These are phyloP conservation scores for Penicillium herquei DNA, from an alignment of 495 filamentous ascomycete genomes.

Conservation along the genomic window DNA sequence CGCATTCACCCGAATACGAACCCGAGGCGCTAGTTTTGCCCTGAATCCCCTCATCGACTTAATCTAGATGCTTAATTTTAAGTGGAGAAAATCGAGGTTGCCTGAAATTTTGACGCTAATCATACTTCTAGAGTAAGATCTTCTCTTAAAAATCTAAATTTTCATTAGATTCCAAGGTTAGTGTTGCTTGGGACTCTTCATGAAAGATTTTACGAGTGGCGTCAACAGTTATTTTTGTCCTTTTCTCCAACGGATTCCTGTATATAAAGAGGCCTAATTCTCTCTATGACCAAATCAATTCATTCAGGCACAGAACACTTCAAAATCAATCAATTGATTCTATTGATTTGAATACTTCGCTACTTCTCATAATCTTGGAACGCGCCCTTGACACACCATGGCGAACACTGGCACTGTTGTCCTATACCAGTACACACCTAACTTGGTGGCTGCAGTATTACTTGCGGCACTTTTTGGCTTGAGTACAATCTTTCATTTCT, in stretches of 20 bases:
- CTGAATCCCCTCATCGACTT: background rate
- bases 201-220: background rate
- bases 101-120: background rate
- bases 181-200: background rate
- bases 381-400: background rate
- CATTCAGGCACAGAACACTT: background rate
- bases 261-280: background rate
- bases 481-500: constrained; percentile 6
- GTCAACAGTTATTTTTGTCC: background rate
- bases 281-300: background rate
- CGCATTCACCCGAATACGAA: background rate
- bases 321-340: background rate
- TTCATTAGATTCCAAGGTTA: background rate
- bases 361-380: background rate
- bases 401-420: background rate
- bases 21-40: background rate
- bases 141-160: background rate
- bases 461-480: constrained; percentile 22
- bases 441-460: constrained; percentile 2
- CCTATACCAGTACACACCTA: constrained; percentile 12
- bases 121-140: background rate
- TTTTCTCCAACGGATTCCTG: background rate
- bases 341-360: background rate
- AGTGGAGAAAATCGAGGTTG: background rate
- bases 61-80: background rate